Evolutionary conservation across 306 rosid genomes (phyloP).

Genomic region (Lathyrus sativus): DNA sequence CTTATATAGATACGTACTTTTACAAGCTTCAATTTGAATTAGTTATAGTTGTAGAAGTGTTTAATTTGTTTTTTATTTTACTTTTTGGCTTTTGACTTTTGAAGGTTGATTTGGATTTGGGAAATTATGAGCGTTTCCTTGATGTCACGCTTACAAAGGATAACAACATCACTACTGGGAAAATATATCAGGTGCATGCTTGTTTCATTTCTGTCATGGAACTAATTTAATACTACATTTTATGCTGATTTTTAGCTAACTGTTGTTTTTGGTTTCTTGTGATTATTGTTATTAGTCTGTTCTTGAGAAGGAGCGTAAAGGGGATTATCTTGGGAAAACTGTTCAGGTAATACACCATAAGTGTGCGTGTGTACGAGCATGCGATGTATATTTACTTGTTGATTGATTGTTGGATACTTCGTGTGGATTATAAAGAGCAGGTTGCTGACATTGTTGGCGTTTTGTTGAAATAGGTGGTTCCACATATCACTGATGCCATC

Average conservation of each 20-base stretch:
- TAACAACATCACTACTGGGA: slow-evolving; percentile 93
- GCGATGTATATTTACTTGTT: slow-evolving; percentile 30
- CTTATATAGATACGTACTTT: background rate
- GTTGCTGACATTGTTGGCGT: slow-evolving; percentile 27
- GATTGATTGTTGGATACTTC: slow-evolving; percentile 13
- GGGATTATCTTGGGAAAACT: slow-evolving; percentile 96
- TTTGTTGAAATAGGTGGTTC: slow-evolving; percentile 75
- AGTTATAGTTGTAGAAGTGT: slow-evolving; percentile 8
- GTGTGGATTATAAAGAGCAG: background rate
- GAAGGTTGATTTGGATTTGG: slow-evolving; percentile 97
- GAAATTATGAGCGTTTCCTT: slow-evolving; percentile 93
- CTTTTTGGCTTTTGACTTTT: slow-evolving; percentile 27
- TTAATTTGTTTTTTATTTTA: slow-evolving; percentile 13
- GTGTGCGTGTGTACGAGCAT: background rate
- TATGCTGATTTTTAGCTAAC: slow-evolving; percentile 21
- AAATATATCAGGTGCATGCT: slow-evolving; percentile 77
- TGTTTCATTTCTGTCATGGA: slow-evolving; percentile 21
- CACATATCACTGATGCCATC: slow-evolving; percentile 95
- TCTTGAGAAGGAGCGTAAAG: slow-evolving; percentile 89
- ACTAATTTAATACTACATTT: background rate
- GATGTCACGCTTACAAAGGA: slow-evolving; percentile 89
- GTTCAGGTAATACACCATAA: slow-evolving; percentile 76
- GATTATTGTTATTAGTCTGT: slow-evolving; percentile 64
- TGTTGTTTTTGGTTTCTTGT: background rate
- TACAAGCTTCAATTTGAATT: slow-evolving; percentile 30